Base-by-base conservation (phyloP, 352 stramenopile species). In the Phytophthora idaei region DNA sequence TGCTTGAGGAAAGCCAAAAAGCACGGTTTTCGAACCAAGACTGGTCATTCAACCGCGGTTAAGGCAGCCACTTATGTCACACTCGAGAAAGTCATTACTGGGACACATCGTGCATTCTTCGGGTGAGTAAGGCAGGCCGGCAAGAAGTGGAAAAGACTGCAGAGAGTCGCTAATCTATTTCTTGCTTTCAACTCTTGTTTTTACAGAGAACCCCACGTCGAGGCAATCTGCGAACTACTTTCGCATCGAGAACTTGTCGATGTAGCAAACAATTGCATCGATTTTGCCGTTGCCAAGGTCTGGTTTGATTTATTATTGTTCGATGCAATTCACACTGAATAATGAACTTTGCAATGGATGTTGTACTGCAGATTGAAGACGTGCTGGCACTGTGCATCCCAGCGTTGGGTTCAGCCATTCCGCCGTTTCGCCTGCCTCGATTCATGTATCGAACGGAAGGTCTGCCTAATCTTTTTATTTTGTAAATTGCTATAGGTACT, bases 361-460 rank as follows among this genome's bases (percentile, higher is more conserved):
- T 15, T 49, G n/a, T 31, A 28, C n/a, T 25, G 37, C 46, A 93
- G 75, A 76, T 96, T 15, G 67, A 81, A 61, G 81, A 95, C 3
- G 76, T 93, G 21, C 59, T 97, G 6, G 66, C 78, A 41, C 50
- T 90, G 29, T 96, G 89, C 46, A 69, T 94, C 7, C 71, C 89
- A 37, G 88, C 90, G 6, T 64, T 97, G 5, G 86, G 75, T 0
- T 74, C 81, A 1, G 77, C 88, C 5, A 90, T 97, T 37, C 87
- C 87, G 8, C 84, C 86, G 2, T 92, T 88, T 69, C 83, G 82
- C 17, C 70, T 93, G 25, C 90, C 87, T 2, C 81, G 77, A 42
- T 82, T 90, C 52, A 78, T 92, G 66, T 92, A 88, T 57, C 78
- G 79, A 12, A 75, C 69, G 15, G 78, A 89, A 77, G 80, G 80